These are phyloP conservation scores for Diaporthe aspalathi DNA, from an alignment of 2,329 filamentous ascomycete genomes.

Conservation along the genomic window DNA sequence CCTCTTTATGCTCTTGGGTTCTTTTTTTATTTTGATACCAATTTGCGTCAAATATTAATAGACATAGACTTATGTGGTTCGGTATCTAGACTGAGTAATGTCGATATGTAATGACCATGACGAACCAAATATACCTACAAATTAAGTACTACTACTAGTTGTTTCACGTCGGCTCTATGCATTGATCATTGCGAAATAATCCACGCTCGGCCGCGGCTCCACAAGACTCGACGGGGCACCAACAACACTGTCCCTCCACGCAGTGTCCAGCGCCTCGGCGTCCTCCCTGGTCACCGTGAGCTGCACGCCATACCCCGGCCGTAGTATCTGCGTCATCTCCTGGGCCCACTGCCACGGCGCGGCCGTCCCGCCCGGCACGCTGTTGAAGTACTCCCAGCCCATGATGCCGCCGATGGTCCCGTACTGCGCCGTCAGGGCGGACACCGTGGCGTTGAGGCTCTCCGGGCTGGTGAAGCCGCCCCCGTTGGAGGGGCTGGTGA, in stretches of 20 bases:
- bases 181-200: slow-evolving; percentile 47
- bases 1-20: not conserved
- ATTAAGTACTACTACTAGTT: not conserved
- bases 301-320: slow-evolving; percentile 43
- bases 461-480: slow-evolving; percentile 61
- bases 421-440: slow-evolving; percentile 60
- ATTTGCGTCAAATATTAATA: not conserved
- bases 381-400: slow-evolving; percentile 97
- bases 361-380: slow-evolving; percentile 70
- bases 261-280: slow-evolving; percentile 40
- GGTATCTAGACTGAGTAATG: slow-evolving; percentile 9
- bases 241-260: slow-evolving; percentile 43
- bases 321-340: slow-evolving; percentile 66
- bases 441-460: slow-evolving; percentile 58
- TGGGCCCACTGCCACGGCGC: slow-evolving; percentile 84
- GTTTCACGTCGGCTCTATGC: slow-evolving; percentile 25
- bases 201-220: slow-evolving; percentile 38
- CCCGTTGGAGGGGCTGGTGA: slow-evolving; percentile 83
- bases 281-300: slow-evolving; percentile 42
- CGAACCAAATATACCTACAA: not conserved
- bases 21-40: slow-evolving; percentile 30
- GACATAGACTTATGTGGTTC: slow-evolving; percentile 17
- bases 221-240: not conserved
- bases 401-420: slow-evolving; percentile 85
- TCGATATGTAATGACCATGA: slow-evolving; percentile 13